A percentile compares a stretch with the other conserved stretches of the same genome.
Evolutionary conservation across 345 rosid species (phyloP).

Genomic region (Balakata baccata): DNA sequence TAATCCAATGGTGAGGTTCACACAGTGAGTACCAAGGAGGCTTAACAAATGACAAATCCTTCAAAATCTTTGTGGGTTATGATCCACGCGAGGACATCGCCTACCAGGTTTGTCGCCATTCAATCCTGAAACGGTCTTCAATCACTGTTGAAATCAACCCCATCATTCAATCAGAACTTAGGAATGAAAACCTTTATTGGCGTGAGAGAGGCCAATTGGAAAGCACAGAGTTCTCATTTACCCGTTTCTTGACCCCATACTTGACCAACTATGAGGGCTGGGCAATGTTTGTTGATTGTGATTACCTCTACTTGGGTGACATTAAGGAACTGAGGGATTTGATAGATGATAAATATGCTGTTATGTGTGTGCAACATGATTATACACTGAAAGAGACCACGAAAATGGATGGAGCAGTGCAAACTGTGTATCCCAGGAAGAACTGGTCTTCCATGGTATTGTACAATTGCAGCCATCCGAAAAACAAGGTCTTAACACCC

Average conservation of each 20-base stretch:
- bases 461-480: slow-evolving; percentile 87
- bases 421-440: slow-evolving; percentile 92
- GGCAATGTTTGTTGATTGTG: slow-evolving; percentile 98
- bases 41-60: slow-evolving; percentile 11
- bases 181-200: slow-evolving; percentile 69
- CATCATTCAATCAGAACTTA: slow-evolving; percentile 74
- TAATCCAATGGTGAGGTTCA: slow-evolving; percentile 5
- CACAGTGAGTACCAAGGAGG: background rate
- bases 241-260: slow-evolving; percentile 84
- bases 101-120: slow-evolving; percentile 73
- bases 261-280: slow-evolving; percentile 76
- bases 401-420: slow-evolving; percentile 96
- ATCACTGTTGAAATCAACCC: slow-evolving; percentile 80
- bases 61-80: slow-evolving; percentile 88
- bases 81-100: slow-evolving; percentile 90
- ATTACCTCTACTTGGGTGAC: slow-evolving; percentile 81
- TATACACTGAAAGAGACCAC: slow-evolving; percentile 85
- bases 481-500: slow-evolving; percentile 68
- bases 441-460: slow-evolving; percentile 99
- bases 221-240: slow-evolving; percentile 97
- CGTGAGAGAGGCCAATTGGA: slow-evolving; percentile 72
- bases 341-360: slow-evolving; percentile 77
- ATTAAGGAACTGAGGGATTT: slow-evolving; percentile 73
- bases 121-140: slow-evolving; percentile 64
- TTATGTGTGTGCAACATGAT: slow-evolving; percentile 96